Conservation (phyloP, 2,329 filamentous ascomycete genomes). For the Teratosphaeria pseudoeucalypti region DNA sequence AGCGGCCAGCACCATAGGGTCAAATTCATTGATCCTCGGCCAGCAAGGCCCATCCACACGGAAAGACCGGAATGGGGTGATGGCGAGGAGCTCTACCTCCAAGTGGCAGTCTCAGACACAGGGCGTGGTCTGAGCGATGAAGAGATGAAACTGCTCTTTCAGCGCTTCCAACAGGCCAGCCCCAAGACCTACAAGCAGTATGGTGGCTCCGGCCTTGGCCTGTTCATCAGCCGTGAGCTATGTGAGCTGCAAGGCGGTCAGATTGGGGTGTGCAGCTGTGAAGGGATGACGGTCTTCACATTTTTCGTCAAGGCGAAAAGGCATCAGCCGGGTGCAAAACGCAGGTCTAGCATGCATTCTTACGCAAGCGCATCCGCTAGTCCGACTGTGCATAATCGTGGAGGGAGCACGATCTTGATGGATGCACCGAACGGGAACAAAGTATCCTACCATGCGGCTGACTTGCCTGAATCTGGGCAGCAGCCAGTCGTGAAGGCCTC, state of each 20-base stretch:
- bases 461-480: not conserved
- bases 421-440: not conserved
- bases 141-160: slow-evolving; percentile 32
- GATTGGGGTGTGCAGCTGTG: slow-evolving; percentile 33
- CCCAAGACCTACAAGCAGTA: slow-evolving; percentile 29
- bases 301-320: slow-evolving; percentile 33
- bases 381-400: slow-evolving; percentile 14
- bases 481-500: not conserved
- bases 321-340: slow-evolving; percentile 4
- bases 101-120: slow-evolving; percentile 35
- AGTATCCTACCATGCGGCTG: not conserved
- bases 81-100: slow-evolving; percentile 30
- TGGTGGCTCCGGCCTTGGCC: slow-evolving; percentile 34
- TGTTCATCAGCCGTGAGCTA: slow-evolving; percentile 38
- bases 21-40: slow-evolving; percentile 18
- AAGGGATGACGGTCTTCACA: slow-evolving; percentile 34
- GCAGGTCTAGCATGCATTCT: not conserved
- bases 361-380: slow-evolving; percentile 17
- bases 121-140: slow-evolving; percentile 31
- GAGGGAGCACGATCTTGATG: slow-evolving; percentile 9
- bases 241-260: slow-evolving; percentile 34
- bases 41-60: slow-evolving; percentile 13
- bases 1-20: slow-evolving; percentile 23
- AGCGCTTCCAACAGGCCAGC: slow-evolving; percentile 30
- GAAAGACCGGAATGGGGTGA: slow-evolving; percentile 23